These are phyloP conservation scores for Begonia masoniana DNA, from an alignment of 306 rosid species.

Conservation along the genomic window DNA sequence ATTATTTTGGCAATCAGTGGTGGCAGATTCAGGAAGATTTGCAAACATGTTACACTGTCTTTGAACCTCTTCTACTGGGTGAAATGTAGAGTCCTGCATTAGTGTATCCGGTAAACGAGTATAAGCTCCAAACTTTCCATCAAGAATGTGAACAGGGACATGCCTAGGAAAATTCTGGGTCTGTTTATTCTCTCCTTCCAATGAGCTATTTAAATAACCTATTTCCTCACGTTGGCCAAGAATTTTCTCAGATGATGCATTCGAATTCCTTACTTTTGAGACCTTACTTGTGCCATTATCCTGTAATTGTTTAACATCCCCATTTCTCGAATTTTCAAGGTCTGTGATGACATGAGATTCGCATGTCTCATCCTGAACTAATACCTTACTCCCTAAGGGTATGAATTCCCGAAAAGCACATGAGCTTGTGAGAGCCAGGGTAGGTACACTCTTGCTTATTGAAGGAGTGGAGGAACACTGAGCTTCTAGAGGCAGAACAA, in stretches of 20 bases:
- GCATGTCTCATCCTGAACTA: background rate
- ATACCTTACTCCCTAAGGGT: slow-evolving; percentile 43
- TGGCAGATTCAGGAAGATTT: background rate
- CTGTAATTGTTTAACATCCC: slow-evolving; percentile 30
- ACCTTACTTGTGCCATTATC: slow-evolving; percentile 30
- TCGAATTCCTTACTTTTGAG: slow-evolving; percentile 28
- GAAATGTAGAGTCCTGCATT: background rate
- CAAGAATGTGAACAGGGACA: slow-evolving; percentile 79
- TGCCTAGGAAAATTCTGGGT: slow-evolving; percentile 76
- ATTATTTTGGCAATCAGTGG: slow-evolving; percentile 36
- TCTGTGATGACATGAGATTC: background rate
- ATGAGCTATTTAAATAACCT: slow-evolving; percentile 22
- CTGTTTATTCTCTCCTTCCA: slow-evolving; percentile 48
- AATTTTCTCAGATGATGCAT: slow-evolving; percentile 25
- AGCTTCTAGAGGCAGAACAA: slow-evolving; percentile 42
- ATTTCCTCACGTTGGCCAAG: slow-evolving; percentile 26
- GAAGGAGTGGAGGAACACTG: slow-evolving; percentile 37
- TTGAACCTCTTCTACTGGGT: background rate
- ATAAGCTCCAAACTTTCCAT: slow-evolving; percentile 49
- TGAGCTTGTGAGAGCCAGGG: slow-evolving; percentile 27
- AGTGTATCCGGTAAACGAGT: slow-evolving; percentile 8
- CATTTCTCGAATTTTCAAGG: slow-evolving; percentile 3
- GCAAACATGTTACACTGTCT: background rate
- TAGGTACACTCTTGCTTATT: slow-evolving; percentile 30
- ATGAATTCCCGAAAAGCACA: slow-evolving; percentile 41